Base-by-base conservation (phyloP, 352 stramenopile species). In the Phytophthora lateralis region DNA sequence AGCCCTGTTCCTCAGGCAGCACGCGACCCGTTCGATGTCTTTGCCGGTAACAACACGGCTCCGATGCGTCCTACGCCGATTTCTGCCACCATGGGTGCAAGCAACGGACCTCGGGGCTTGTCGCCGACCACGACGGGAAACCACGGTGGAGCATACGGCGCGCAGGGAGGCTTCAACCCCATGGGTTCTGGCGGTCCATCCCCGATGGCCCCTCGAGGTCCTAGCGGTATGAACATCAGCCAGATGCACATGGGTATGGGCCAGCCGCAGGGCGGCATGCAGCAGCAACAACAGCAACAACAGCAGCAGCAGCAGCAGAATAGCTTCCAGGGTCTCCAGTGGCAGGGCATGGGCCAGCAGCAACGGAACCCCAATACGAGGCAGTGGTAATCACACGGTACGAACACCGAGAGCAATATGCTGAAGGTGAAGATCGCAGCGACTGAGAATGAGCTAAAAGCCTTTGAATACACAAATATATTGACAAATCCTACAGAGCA, bases 271-370 rank as follows among this genome's bases (percentile, higher is more conserved):
- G 63, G 55, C 15, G 66, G 77, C 17, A 77, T 82, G 53, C 75
- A 88, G 46, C 75, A 80, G 41, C 39, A 45, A 26, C 67, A 72
- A n/a, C 67, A 72, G 34, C 26, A 30, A 4, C 26, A 30, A 30
- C 26, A 30, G 7, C 71, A 70, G 6, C 69, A 77, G 32, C 66
- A 76, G 48, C 63, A 79, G 48, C 71, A 78, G 53, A 89, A 91
- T 80, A 91, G 85, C 60, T 94, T 94, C 80, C 80, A 90, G 43
- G 84, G 84, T 27, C 71, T 94, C 8, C 84, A 94, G 50, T 94
- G 85, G 85, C 81, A 90, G 50, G 85, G 85, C 37, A 94, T 94
- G 85, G 81, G 81, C 9, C 68, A 84, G 52, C 72, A 79, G 34
- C 80, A 80, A 46, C 70, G 82, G 45, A 90, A 89, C 69, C 73